Evolutionary conservation across 257 asterid genomes (phyloP), one percentile per base, ranked within the genome.

Genomic region (Coffea eugenioides): DNA sequence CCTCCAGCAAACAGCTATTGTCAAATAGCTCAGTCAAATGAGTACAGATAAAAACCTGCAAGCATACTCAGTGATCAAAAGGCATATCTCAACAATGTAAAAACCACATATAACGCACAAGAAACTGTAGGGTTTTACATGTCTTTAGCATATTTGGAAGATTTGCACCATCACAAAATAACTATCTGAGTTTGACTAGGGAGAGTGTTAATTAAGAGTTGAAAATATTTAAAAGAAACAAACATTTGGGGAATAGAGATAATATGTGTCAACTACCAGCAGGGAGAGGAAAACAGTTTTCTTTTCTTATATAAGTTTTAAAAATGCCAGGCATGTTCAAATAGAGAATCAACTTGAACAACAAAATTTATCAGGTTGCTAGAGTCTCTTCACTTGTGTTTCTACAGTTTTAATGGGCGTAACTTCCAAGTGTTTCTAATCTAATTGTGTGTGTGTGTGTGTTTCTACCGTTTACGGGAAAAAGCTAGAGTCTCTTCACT

Each of bases 11-110:
- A 86, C 85, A 89, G 83, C 92, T 88, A 81, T 86, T 88, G 87
- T 91, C 92, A 88, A 95, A 90, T 77, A 95, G 88, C 91, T 95
- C 99, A 51, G 91, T 92, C 90, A 95, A 88, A 88, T 95, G 99
- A 77, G 99, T 95, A 81, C 97, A 93, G 61, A 93, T 83, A 88
- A 95, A 76, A 83, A 95, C 98, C 99, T 95, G 94, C 84, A 81
- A 81, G 72, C 78, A 27, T 71, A 80, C 68, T 54, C 77, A 85
- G 85, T 69, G 52, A 70, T 78, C 74, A 68, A 51, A 69, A 62
- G 52, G 31, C 36, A 62, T 3, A 51, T 56, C 45, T 59, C 27
- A 73, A 46, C 14, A 43, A 77, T 64, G 69, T 75, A 72, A 75
- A 73, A 59, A 68, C 68, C 74, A 27, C 67, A 41, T 39, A 73